phyloP scores from a whole-genome alignment of 176 grass and related monocot species.

The Musa troglodytarum region DNA sequence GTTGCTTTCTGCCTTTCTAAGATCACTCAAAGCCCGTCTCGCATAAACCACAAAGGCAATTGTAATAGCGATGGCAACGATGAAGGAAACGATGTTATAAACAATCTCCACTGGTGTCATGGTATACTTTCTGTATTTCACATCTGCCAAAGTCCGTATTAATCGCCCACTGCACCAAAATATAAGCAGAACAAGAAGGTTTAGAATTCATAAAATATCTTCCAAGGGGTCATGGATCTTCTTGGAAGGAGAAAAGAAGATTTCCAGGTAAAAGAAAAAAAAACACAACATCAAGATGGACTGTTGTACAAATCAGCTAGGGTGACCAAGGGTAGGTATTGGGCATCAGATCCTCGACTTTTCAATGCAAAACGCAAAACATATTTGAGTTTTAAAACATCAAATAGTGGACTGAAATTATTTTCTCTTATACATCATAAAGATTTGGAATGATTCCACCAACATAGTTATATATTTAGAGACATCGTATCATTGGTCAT shows the following conservation, averaged over 20 bases:
- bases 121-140: conserved; percentile 56
- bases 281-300: too few species aligned
- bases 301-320: too few species aligned
- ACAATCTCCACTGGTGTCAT: conserved; percentile 75
- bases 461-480: background rate
- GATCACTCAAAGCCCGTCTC: conserved; percentile 46
- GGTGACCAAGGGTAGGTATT: too few species aligned
- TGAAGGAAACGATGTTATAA: conserved; percentile 60
- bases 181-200: conserved; percentile 3
- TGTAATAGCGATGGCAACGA: conserved; percentile 38
- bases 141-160: conserved; percentile 62
- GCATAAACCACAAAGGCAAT: conserved; percentile 68
- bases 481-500: background rate
- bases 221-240: too few species aligned
- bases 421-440: background rate
- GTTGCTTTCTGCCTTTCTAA: conserved; percentile 29
- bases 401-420: too few species aligned
- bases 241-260: too few species aligned
- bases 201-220: background rate
- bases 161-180: conserved; percentile 59
- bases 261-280: too few species aligned
- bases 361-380: too few species aligned
- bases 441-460: background rate
- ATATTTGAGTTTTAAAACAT: too few species aligned
- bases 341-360: too few species aligned